Evolutionary conservation across 164 flowering plant species (phyloP).

Genomic region (Vitis amurensis): DNA sequence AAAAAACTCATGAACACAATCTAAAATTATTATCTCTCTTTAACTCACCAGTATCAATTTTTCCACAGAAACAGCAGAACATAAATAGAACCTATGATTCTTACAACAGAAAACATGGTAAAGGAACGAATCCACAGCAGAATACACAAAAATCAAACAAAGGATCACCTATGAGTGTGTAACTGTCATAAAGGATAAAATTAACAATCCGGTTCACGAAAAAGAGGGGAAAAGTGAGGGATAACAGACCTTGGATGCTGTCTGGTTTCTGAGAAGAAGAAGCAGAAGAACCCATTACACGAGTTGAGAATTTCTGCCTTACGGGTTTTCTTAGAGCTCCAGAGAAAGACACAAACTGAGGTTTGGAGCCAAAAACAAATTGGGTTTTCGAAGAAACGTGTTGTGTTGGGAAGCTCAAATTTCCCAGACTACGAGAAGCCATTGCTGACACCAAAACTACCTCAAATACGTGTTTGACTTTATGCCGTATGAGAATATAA

Average conservation of each 20-base stretch:
- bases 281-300: constrained; percentile 50
- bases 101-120: not conserved
- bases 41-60: not conserved
- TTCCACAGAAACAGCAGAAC: not conserved
- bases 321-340: constrained; percentile 8
- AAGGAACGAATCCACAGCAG: not conserved
- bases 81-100: not conserved
- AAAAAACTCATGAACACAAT: too few relatives aligned
- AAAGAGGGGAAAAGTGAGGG: not conserved
- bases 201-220: not conserved
- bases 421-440: constrained; percentile 20
- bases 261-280: constrained; percentile 52
- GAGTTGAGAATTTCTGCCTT: constrained; percentile 15
- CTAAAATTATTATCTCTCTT: not conserved
- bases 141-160: too few relatives aligned
- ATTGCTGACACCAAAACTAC: constrained; percentile 1
- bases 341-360: constrained; percentile 10
- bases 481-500: too few relatives aligned
- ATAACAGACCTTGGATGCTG: constrained; percentile 33
- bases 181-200: not conserved
- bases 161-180: too few relatives aligned
- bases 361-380: constrained; percentile 8
- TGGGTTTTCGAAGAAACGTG: constrained; percentile 18
- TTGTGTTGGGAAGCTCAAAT: constrained; percentile 6
- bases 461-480: too few relatives aligned